A percentile compares a stretch with the other conserved stretches of the same genome.
phyloP scores from a whole-genome alignment of 2,329 filamentous ascomycete species.

The Blastomyces parvus region DNA sequence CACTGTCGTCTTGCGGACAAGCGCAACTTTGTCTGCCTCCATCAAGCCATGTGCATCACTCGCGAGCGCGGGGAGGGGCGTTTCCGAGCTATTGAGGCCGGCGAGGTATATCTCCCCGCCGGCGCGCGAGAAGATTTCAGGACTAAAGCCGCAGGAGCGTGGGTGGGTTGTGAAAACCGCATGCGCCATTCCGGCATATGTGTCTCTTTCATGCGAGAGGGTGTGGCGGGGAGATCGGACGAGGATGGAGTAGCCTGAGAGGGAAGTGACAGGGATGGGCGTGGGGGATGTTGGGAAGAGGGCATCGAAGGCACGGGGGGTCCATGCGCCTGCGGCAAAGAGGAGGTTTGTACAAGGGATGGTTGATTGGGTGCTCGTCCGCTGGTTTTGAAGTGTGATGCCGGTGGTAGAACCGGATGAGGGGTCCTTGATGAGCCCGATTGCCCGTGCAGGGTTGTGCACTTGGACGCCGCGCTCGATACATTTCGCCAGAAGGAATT shows the following conservation, averaged over 20 bases:
- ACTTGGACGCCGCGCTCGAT: constrained; percentile 53
- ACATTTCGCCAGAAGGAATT: constrained; percentile 53
- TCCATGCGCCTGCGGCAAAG: constrained; percentile 63
- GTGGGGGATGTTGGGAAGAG: constrained; percentile 52
- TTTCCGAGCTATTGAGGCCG: constrained; percentile 54
- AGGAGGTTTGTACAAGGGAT: constrained; percentile 57
- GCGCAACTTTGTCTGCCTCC: constrained; percentile 33
- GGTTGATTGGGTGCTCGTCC: constrained; percentile 18
- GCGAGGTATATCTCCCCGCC: constrained; percentile 64
- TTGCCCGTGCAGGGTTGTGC: constrained; percentile 53
- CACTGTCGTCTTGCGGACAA: constrained; percentile 26
- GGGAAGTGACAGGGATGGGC: constrained; percentile 48
- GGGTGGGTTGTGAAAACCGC: constrained; percentile 57
- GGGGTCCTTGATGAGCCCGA: constrained; percentile 44
- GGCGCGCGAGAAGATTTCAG: constrained; percentile 60
- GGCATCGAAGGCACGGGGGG: constrained; percentile 51
- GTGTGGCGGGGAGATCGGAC: constrained; percentile 48
- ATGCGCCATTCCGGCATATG: constrained; percentile 47
- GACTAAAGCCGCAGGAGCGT: constrained; percentile 47
- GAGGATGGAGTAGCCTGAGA: constrained; percentile 65
- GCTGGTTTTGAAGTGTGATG: constrained; percentile 42
- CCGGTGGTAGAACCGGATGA: constrained; percentile 41
- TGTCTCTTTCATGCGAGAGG: constrained; percentile 22
- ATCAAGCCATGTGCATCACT: constrained; percentile 30
- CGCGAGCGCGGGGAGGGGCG: constrained; percentile 52